Evolutionary conservation across 176 grass and related monocot species (phyloP).

Genomic region (Canna indica): DNA sequence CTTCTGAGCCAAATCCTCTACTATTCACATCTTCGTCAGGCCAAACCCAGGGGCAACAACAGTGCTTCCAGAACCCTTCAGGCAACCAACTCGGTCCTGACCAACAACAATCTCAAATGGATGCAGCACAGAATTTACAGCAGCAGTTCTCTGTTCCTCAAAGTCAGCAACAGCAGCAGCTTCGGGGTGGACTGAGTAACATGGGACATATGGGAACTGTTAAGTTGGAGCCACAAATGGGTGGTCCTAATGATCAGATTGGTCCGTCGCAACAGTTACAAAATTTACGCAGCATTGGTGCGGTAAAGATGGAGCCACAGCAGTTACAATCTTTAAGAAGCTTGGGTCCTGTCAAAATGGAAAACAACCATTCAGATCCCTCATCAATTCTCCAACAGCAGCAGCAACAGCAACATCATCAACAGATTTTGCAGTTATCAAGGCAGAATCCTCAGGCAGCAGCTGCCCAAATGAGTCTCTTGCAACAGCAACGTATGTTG

Average conservation of each 20-base stretch:
- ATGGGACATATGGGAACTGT: constrained; percentile 38
- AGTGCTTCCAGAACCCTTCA: constrained; percentile 36
- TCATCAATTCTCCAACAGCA: constrained; percentile 43
- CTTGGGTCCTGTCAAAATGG: constrained; percentile 71
- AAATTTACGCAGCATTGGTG: constrained; percentile 23
- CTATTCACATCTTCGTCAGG: constrained; percentile 34
- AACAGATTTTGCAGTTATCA: constrained; percentile 55
- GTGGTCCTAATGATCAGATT: constrained; percentile 40
- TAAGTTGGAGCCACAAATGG: constrained; percentile 71
- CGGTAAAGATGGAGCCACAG: constrained; percentile 54
- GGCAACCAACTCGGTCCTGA: constrained; percentile 37
- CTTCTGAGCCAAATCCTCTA: constrained; percentile 36
- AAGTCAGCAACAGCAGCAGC: constrained; percentile 46
- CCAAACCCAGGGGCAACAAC: constrained; percentile 22
- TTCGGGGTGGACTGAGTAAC: constrained; percentile 46
- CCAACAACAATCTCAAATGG: constrained; percentile 36
- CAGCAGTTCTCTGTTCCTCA: constrained; percentile 40
- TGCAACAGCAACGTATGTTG: constrained; percentile 65
- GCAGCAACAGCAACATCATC: constrained; percentile 18
- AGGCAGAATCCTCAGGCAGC: constrained; percentile 74
- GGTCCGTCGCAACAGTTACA: constrained; percentile 21
- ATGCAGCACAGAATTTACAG: constrained; percentile 29
- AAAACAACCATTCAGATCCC: constrained; percentile 43
- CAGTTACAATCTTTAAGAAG: constrained; percentile 61
- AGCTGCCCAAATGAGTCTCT: constrained; percentile 51